Conservation (phyloP, 2,329 filamentous ascomycete species). For the Pseudogymnoascus destructans region DNA sequence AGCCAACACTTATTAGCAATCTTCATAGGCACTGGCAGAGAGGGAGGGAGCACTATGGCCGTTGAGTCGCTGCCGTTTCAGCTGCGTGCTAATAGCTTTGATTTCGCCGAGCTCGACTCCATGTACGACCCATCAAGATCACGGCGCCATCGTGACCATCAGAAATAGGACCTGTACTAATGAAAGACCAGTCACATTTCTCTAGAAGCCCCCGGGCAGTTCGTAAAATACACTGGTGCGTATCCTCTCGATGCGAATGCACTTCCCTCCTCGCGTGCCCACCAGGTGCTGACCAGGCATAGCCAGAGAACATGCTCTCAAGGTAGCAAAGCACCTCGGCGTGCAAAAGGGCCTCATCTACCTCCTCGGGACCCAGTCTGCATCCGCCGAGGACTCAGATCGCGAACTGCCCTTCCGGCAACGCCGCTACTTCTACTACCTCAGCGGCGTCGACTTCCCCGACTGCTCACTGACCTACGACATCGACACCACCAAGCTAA, state of each 20-base stretch:
- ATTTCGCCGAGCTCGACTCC: neutral
- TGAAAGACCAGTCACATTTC: neutral
- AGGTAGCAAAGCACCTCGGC: slow-evolving; percentile 32
- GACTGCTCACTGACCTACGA: slow-evolving; percentile 45
- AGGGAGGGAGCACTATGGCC: neutral
- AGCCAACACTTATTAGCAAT: neutral
- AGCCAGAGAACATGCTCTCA: slow-evolving; percentile 38
- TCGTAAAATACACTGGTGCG: neutral
- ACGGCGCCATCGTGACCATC: neutral
- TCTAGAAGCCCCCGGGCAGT: neutral
- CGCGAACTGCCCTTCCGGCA: slow-evolving; percentile 43
- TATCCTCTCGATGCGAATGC: neutral
- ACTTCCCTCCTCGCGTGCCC: neutral
- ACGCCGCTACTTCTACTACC: slow-evolving; percentile 48
- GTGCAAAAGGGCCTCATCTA: slow-evolving; percentile 39
- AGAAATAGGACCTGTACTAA: neutral
- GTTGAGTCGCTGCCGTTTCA: neutral
- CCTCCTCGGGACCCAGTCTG: slow-evolving; percentile 37
- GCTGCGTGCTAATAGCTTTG: neutral
- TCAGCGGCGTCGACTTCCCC: slow-evolving; percentile 40
- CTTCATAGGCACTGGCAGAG: neutral
- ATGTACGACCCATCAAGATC: neutral
- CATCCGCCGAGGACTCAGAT: slow-evolving; percentile 44
- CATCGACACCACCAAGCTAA: slow-evolving; percentile 46
- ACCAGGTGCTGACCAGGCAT: neutral